These are phyloP conservation scores for Nematocida parisii DNA, from an alignment of 371 early-diverging fungal genomes.

Conservation along the genomic window DNA sequence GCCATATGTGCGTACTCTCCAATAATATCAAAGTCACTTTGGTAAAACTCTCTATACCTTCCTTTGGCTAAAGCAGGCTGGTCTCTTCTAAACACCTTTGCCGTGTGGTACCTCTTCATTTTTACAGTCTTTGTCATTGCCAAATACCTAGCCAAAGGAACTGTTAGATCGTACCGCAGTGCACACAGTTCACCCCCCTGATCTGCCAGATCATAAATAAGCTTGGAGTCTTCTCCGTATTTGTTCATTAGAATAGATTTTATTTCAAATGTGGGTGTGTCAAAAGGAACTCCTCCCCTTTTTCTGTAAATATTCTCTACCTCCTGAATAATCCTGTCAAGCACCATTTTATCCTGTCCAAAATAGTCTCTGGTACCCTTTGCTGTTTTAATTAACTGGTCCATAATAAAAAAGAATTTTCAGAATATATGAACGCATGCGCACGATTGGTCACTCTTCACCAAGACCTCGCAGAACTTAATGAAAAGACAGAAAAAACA, in stretches of 20 bases:
- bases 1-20: conserved; percentile 88
- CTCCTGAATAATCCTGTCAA: conserved; percentile 81
- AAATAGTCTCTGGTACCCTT: conserved; percentile 92
- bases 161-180: conserved; percentile 94
- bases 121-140: conserved; percentile 81
- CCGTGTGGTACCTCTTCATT: conserved; percentile 90
- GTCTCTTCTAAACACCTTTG: conserved; percentile 96
- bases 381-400: conserved; percentile 60
- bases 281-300: conserved; percentile 93
- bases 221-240: conserved; percentile 96
- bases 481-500: conserved; percentile 12
- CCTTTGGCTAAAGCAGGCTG: conserved; percentile 96
- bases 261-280: conserved; percentile 97
- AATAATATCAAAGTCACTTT: conserved; percentile 98
- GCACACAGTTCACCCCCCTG: conserved; percentile 96
- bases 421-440: conserved; percentile 3
- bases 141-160: conserved; percentile 94
- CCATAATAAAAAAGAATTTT: conserved; percentile 29
- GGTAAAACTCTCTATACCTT: conserved; percentile 94
- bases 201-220: conserved; percentile 93
- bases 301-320: conserved; percentile 81
- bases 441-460: not conserved
- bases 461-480: not conserved
- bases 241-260: conserved; percentile 92
- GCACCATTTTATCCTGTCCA: conserved; percentile 85